Percentiles rank a stretch among this genome's conserved stretches.
phyloP scores from a whole-genome alignment of 192 early-diverging fungal genomes.

The Thoreauomyces humboldtii region DNA sequence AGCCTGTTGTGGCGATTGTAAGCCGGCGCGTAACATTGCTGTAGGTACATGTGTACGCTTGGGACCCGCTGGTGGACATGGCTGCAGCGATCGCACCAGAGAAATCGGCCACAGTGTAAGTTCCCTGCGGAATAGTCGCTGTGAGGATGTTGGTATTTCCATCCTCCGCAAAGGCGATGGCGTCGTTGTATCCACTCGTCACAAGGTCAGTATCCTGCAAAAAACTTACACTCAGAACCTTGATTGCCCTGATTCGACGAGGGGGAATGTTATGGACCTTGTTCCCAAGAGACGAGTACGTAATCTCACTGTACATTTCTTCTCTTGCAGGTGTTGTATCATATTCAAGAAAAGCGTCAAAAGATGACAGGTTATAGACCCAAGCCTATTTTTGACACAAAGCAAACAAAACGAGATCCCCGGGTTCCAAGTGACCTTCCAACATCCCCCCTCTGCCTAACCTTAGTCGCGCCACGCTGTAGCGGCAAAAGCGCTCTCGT shows the following conservation, averaged over 20 bases:
- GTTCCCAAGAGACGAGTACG: constrained; percentile 2
- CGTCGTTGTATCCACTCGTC: not conserved
- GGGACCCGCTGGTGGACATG: constrained; percentile 3
- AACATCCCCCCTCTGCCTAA: constrained; percentile 4
- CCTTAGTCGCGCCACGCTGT: constrained; percentile 2
- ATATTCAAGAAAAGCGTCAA: not conserved
- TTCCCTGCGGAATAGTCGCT: constrained; percentile 16
- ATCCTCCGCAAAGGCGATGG: constrained; percentile 20
- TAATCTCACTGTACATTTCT: constrained; percentile 11
- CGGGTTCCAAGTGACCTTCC: constrained; percentile 15
- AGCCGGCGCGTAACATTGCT: not conserved
- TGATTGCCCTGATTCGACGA: constrained; percentile 6
- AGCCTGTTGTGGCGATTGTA: constrained; percentile 2
- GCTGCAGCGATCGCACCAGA: constrained; percentile 10
- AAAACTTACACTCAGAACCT: constrained; percentile 12
- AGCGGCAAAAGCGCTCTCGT: constrained; percentile 20
- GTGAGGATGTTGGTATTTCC: constrained; percentile 8
- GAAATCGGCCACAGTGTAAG: constrained; percentile 17
- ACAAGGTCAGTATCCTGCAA: constrained; percentile 23
- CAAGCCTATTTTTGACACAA: constrained; percentile 7
- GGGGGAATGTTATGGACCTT: not conserved
- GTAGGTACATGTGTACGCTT: not conserved
- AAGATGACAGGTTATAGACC: constrained; percentile 15
- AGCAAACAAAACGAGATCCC: not conserved
- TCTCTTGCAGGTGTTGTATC: not conserved